A percentile compares a stretch with the other conserved stretches of the same genome.
These are phyloP conservation scores for Teratosphaeria destructans DNA, from an alignment of 2,329 filamentous ascomycete species.

Conservation along the genomic window DNA sequence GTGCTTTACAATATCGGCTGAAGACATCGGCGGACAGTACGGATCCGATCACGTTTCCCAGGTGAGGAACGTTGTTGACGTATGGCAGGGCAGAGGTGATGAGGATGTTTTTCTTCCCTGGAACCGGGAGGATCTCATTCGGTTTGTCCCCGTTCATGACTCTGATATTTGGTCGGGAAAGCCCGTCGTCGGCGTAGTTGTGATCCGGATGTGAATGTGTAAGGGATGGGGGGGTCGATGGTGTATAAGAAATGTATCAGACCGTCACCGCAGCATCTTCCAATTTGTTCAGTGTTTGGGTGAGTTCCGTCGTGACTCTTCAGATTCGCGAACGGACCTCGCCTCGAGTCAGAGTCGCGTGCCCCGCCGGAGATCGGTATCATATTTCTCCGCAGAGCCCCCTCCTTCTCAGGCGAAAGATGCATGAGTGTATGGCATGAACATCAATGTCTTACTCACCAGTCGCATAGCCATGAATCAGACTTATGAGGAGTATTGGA, in stretches of 20 bases:
- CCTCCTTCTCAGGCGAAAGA: too few relatives aligned
- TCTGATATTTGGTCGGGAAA: not conserved
- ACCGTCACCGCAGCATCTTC: too few relatives aligned
- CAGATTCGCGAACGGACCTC: not conserved
- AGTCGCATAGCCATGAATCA: too few relatives aligned
- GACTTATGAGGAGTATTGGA: too few relatives aligned
- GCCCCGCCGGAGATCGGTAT: not conserved
- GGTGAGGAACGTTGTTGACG: constrained; percentile 63
- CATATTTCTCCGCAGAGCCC: not conserved
- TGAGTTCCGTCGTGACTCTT: not conserved
- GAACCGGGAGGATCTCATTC: constrained; percentile 35
- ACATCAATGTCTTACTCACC: too few relatives aligned
- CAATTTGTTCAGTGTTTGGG: too few relatives aligned
- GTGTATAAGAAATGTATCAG: too few relatives aligned
- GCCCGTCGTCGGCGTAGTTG: not conserved
- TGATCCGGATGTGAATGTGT: not conserved
- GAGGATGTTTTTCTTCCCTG: constrained; percentile 69
- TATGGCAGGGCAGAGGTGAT: constrained; percentile 90
- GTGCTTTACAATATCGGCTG: constrained; percentile 61
- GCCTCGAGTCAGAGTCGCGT: not conserved
- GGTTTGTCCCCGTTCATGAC: constrained; percentile 6
- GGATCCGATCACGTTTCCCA: constrained; percentile 80
- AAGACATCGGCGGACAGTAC: constrained; percentile 84
- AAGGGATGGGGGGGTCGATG: not conserved
- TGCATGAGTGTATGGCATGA: too few relatives aligned